Percentiles rank a stretch among this genome's conserved stretches.
phyloP scores from a whole-genome alignment of 257 asterid species.

The Plantago elongata region DNA sequence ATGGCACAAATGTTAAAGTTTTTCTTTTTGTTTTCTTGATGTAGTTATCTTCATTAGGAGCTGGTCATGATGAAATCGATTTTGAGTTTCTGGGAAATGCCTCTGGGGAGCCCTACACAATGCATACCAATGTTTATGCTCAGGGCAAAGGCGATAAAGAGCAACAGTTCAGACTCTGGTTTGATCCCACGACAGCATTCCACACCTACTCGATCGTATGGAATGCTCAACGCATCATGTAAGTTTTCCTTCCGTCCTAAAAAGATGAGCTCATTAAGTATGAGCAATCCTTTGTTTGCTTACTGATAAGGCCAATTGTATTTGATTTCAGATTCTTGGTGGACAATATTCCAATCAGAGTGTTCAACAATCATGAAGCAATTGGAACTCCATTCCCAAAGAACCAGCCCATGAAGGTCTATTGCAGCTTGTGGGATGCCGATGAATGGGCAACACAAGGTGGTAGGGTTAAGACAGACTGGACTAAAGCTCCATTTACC shows the following conservation, averaged over 20 bases:
- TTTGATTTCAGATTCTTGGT: conserved; percentile 20
- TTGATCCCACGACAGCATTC: conserved; percentile 33
- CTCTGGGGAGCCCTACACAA: conserved; percentile 35
- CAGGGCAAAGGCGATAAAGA: conserved; percentile 35
- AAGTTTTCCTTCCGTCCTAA: background rate
- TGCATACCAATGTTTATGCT: conserved; percentile 38
- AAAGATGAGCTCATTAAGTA: background rate
- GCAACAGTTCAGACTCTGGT: conserved; percentile 38
- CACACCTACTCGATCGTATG: conserved; percentile 40
- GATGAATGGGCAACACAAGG: conserved; percentile 40
- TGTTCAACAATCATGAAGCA: conserved; percentile 25
- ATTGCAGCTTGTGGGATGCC: conserved; percentile 29
- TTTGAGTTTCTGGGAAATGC: conserved; percentile 35
- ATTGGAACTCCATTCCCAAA: conserved; percentile 31
- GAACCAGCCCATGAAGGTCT: conserved; percentile 26
- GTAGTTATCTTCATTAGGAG: conserved; percentile 33
- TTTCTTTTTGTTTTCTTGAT: background rate
- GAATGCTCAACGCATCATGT: conserved; percentile 35
- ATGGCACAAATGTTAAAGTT: background rate
- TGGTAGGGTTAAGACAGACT: conserved; percentile 32
- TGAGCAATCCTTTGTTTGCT: background rate
- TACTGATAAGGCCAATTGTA: background rate
- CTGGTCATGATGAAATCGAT: conserved; percentile 34
- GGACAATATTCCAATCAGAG: conserved; percentile 29
- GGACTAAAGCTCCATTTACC: conserved; percentile 23